Percentiles rank a stretch among this genome's conserved stretches.
phyloP scores from a whole-genome alignment of 345 rosid species.

The Lenwebbia sp. region DNA sequence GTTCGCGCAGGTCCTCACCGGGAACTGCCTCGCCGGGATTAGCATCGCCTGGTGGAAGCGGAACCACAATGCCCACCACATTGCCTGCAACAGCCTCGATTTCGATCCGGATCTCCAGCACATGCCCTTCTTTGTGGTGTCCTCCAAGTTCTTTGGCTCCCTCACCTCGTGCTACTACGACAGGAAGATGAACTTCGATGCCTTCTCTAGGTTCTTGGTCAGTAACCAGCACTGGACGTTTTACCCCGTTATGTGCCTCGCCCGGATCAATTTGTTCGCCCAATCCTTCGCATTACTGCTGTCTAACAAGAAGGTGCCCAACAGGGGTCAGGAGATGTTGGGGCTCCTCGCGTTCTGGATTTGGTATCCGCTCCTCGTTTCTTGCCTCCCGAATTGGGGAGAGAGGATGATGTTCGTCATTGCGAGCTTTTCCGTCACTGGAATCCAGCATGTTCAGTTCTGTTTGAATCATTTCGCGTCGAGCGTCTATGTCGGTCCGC shows the following conservation, averaged over 20 bases:
- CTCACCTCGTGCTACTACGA: constrained; percentile 63
- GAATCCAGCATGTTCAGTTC: constrained; percentile 83
- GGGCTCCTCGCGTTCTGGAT: constrained; percentile 76
- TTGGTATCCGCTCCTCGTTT: constrained; percentile 83
- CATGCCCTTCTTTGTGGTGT: constrained; percentile 81
- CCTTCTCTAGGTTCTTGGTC: constrained; percentile 51
- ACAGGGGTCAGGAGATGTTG: constrained; percentile 50
- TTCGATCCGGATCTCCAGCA: constrained; percentile 94
- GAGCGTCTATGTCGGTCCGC: constrained; percentile 62
- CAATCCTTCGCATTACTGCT: constrained; percentile 60
- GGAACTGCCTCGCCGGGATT: constrained; percentile 65
- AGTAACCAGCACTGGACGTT: constrained; percentile 81
- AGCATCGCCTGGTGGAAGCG: constrained; percentile 95
- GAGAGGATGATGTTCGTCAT: constrained; percentile 69
- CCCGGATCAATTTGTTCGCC: constrained; percentile 58
- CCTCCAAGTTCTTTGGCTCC: constrained; percentile 45
- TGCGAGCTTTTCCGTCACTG: constrained; percentile 46
- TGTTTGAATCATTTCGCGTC: constrained; percentile 82
- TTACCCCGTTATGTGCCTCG: constrained; percentile 83
- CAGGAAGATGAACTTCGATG: constrained; percentile 53
- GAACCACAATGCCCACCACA: constrained; percentile 94
- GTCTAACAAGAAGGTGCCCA: constrained; percentile 49
- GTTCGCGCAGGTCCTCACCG: constrained; percentile 37
- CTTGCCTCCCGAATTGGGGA: constrained; percentile 65
- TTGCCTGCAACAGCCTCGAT: constrained; percentile 83